Base-by-base conservation (phyloP, 208 protist species). In the Leishmania arabica region DNA sequence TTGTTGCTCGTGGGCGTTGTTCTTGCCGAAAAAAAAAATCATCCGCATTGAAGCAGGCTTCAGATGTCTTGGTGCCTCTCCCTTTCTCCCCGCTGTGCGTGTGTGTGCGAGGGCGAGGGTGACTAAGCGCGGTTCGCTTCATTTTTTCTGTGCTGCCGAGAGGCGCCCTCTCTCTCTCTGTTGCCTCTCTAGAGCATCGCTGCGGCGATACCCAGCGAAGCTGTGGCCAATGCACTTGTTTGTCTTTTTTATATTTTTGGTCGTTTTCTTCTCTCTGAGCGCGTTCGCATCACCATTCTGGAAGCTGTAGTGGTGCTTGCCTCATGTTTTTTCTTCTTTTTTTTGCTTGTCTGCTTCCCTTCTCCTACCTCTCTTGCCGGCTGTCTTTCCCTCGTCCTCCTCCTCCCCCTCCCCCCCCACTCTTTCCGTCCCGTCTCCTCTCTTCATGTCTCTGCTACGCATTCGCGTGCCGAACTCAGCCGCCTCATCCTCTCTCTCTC, bases 391-490 rank as follows among this genome's bases (percentile, higher is more conserved):
- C 40, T 47, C 42, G 6, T 40, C 68, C n/a, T 47, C 17, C 47
- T 13, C 34, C 34, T 37, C 34, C 34, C 0, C 34, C 34, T 34
- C 34, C 34, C 34, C 34, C 70, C 34, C 34, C 34, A 37, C 45
- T 49, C 1, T 24, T 47, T 11, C 15, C 49, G 2, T 42, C 70
- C 4, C 11, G 11, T 34, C 49, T 73, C 64, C 71, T 51, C 56
- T 69, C n/a, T 37, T 53, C 51, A 21, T 75, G 6, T 79, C 62
- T 54, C 68, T 54, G 24, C 37, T 80, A 49, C 40, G 42, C 68
- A 53, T 24, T 42, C 65, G 34, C 65, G 19, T 40, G 11, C 37
- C 34, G 13, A 17, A 34, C 65, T 42, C 34, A n/a, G 24, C 56
- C 21, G 21, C 24, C 56, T 19, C 60, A 56, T 58, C 31, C 34